Evolutionary conservation across 768 basidiomycete species (phyloP).

Genomic region (Collybiopsis luxurians): DNA sequence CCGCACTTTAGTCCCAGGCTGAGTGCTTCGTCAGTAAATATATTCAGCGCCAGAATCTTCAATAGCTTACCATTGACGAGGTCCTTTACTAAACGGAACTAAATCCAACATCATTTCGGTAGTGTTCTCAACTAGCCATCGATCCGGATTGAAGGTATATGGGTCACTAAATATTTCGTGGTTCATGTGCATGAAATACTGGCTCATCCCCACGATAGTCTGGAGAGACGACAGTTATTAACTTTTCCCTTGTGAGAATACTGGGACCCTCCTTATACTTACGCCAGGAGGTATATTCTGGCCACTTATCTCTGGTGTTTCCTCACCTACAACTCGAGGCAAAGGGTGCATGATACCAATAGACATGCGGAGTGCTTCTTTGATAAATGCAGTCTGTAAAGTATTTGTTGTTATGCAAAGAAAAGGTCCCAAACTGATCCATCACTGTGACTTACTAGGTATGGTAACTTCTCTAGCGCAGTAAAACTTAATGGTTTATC

Average conservation of each 20-base stretch:
- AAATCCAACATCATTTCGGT: no score
- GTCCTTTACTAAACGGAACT: no score
- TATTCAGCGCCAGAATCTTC: no score
- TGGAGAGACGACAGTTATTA: slow-evolving; percentile 13
- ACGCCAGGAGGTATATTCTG: slow-evolving; percentile 35
- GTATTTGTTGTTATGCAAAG: no score
- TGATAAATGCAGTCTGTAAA: slow-evolving; percentile 47
- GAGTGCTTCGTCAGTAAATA: no score
- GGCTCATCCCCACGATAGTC: slow-evolving; percentile 40
- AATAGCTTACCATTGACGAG: no score
- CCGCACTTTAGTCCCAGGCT: no score
- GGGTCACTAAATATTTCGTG: slow-evolving; percentile 38
- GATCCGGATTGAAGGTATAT: no score
- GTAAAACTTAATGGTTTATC: no score
- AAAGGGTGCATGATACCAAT: slow-evolving; percentile 38
- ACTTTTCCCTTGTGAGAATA: background rate
- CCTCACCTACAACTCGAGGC: slow-evolving; percentile 36
- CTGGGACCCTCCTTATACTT: no score
- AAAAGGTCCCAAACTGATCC: no score
- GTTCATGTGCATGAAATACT: slow-evolving; percentile 35
- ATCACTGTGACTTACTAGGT: slow-evolving; percentile 30
- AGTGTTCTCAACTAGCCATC: no score
- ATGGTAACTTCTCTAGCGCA: slow-evolving; percentile 36
- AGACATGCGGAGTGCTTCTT: slow-evolving; percentile 41
- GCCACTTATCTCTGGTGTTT: slow-evolving; percentile 31